phyloP scores from a whole-genome alignment of 768 basidiomycete genomes.

The Mrakia frigida region DNA sequence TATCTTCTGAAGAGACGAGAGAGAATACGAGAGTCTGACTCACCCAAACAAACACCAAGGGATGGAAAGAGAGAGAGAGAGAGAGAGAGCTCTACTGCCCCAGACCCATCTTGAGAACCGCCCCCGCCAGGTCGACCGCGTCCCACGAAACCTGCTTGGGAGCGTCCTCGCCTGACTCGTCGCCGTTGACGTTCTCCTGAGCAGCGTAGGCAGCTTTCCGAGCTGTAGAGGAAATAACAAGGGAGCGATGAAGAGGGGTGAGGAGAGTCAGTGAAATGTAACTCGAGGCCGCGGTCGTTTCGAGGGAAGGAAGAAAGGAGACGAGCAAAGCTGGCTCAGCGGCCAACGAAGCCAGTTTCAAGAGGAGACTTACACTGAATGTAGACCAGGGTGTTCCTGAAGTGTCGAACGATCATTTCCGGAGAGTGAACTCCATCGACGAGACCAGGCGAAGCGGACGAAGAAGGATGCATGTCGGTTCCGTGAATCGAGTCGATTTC shows the following conservation, averaged over 20 bases:
- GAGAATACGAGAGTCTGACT: no score
- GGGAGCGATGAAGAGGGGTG: background rate
- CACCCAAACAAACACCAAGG: background rate
- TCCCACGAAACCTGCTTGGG: slow-evolving; percentile 22
- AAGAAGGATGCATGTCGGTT: slow-evolving; percentile 79
- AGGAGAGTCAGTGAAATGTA: background rate
- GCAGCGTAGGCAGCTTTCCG: slow-evolving; percentile 22
- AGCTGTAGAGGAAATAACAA: slow-evolving; percentile 1
- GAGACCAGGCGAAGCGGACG: slow-evolving; percentile 71
- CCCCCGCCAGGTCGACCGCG: slow-evolving; percentile 31
- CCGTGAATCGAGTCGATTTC: slow-evolving; percentile 88
- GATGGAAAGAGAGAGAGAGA: no score
- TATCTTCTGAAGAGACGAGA: no score
- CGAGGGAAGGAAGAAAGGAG: background rate
- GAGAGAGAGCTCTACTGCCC: background rate
- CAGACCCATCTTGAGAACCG: slow-evolving; percentile 29
- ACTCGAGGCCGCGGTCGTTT: background rate
- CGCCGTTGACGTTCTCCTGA: background rate
- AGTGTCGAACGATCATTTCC: slow-evolving; percentile 87
- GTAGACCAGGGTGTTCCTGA: slow-evolving; percentile 79
- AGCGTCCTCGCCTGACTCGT: background rate
- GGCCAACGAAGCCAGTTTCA: no score
- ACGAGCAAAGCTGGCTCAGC: no score
- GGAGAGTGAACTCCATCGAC: slow-evolving; percentile 89
- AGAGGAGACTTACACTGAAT: slow-evolving; percentile 52